These are phyloP conservation scores for Neopestalotiopsis sp. DNA, from an alignment of 2,329 filamentous ascomycete species.

Conservation along the genomic window DNA sequence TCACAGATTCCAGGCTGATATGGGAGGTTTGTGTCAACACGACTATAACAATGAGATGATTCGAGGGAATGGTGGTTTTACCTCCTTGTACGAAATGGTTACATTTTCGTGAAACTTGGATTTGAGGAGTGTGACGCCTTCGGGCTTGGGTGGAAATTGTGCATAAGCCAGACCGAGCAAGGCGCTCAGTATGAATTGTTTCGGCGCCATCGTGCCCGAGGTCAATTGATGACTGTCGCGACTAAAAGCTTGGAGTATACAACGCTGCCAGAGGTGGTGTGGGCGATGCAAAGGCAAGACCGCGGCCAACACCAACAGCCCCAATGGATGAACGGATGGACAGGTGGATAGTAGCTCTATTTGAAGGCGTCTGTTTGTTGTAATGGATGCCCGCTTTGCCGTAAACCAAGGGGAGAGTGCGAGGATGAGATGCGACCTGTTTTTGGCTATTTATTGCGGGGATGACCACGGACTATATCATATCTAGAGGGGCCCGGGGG, in stretches of 20 bases:
- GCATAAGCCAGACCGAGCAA: constrained; percentile 27
- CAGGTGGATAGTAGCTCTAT: background rate
- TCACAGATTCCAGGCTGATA: constrained; percentile 58
- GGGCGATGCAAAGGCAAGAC: background rate
- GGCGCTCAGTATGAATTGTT: background rate
- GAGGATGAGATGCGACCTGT: background rate
- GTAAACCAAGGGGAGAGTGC: background rate
- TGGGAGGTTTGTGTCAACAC: background rate
- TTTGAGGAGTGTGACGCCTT: constrained; percentile 51
- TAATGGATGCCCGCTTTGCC: background rate
- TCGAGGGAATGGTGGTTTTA: background rate
- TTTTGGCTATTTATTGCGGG: background rate
- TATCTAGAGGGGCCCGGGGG: background rate
- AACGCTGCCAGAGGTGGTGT: background rate
- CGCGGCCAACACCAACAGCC: background rate
- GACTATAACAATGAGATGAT: too few relatives aligned
- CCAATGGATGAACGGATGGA: too few relatives aligned
- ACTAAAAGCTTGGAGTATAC: background rate
- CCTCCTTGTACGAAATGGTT: constrained; percentile 64
- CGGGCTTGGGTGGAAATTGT: constrained; percentile 36
- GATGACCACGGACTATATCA: background rate
- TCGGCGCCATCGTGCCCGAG: background rate
- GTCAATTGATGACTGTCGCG: background rate
- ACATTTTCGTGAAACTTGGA: constrained; percentile 64
- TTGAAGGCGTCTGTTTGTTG: background rate